These are phyloP conservation scores for Phaffomyces antillensis DNA, from an alignment of 805 yeast species.

Conservation along the genomic window DNA sequence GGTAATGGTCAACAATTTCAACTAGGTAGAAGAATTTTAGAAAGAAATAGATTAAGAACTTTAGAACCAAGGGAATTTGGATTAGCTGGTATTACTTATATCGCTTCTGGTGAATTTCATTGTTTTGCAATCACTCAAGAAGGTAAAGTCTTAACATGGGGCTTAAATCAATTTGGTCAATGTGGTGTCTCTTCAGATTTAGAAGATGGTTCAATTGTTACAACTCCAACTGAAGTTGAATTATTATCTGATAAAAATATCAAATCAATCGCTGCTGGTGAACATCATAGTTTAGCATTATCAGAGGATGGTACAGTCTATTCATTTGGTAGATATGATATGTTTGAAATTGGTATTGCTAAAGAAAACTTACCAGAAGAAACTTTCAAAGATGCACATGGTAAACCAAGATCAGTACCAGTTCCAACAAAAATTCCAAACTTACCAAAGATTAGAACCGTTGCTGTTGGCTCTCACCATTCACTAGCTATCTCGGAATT, in stretches of 20 bases:
- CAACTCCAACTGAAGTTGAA: conserved; percentile 69
- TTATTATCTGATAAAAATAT: conserved; percentile 53
- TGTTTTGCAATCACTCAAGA: conserved; percentile 82
- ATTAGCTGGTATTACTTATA: conserved; percentile 64
- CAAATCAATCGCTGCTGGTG: conserved; percentile 76
- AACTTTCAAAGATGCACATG: conserved; percentile 72
- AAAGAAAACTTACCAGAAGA: conserved; percentile 58
- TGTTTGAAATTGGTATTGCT: conserved; percentile 85
- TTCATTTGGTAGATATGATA: conserved; percentile 87
- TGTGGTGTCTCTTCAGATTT: conserved; percentile 76
- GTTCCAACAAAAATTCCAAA: conserved; percentile 63
- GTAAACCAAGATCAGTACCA: conserved; percentile 78
- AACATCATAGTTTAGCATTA: conserved; percentile 84
- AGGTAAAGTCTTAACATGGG: conserved; percentile 82
- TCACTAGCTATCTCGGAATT: conserved; percentile 77
- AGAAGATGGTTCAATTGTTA: conserved; percentile 79
- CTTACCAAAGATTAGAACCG: conserved; percentile 47
- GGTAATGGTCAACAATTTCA: conserved; percentile 95
- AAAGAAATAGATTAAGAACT: conserved; percentile 65
- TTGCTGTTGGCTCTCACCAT: conserved; percentile 90
- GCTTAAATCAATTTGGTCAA: conserved; percentile 94
- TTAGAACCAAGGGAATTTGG: conserved; percentile 82
- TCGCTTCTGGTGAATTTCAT: conserved; percentile 93
- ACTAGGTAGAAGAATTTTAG: conserved; percentile 80
- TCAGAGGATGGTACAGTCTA: conserved; percentile 66